Base-by-base conservation (phyloP, 805 yeast genomes). In the Lipomyces sp. region DNA sequence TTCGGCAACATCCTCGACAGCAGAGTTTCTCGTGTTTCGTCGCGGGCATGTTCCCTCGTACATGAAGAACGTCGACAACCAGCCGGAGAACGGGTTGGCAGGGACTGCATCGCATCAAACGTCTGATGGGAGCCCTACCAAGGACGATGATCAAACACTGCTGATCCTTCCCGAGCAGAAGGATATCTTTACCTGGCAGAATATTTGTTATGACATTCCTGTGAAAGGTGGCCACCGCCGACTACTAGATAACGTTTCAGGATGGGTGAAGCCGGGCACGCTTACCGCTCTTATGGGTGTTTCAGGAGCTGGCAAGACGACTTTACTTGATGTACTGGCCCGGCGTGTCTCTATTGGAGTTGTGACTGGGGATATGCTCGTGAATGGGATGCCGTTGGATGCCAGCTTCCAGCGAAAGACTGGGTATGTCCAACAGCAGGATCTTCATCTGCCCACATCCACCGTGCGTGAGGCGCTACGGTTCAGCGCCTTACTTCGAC, bases 241-340 rank as follows among this genome's bases (percentile, higher is more conserved):
- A 68, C 84, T 89, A 66, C 78, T 89, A 75, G 81, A 82, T 68
- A 83, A 86, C 68, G 89, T 89, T 64, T 90, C 87, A 73, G 94
- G 94, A 58, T 89, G 90, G 90, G 92, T 89, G 53, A 87, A 87
- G 73, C 93, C 93, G 6, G 92, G 92, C 70, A 88, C 91, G 53
- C 79, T 90, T 74, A 90, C 93, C 60, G 95, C 94, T 3, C 76
- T 86, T 62, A 86, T 86, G 88, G 94, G 94, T 73, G 62, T 39
- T 24, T 89, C 94, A 39, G 94, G 94, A 80, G 94, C 94, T 60
- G 94, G 94, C 80, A 89, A 89, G 73, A 89, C 94, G 30, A 89
- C 67, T 8, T 55, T 89, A 63, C 81, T 89, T 72, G 89, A 89
- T 76, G 87, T 88, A 71, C 82, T 89, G 67, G 87, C 91, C 32